These are phyloP conservation scores for Petunia axillaris DNA, from an alignment of 257 asterid genomes.

Conservation along the genomic window DNA sequence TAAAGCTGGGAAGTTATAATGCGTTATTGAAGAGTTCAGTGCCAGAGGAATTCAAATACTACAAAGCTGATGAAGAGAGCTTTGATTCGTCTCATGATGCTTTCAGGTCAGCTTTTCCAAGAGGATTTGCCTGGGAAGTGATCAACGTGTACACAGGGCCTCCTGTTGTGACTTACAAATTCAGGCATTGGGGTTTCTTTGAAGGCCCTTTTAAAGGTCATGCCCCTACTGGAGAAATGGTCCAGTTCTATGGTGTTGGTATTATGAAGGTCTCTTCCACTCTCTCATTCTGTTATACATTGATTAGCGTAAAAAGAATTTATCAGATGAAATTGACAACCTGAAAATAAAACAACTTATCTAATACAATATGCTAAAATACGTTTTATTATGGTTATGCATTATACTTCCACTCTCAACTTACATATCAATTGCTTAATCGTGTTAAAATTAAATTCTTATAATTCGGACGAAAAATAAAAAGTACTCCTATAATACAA, in stretches of 20 bases:
- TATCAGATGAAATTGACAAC: too few relatives aligned
- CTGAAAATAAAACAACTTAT: too few relatives aligned
- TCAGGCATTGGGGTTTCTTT: conserved; percentile 92
- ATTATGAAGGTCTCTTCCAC: conserved; percentile 56
- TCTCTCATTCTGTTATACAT: neutral
- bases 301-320: too few relatives aligned
- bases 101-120: conserved; percentile 71
- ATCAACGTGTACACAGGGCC: conserved; percentile 72
- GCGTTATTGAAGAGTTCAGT: conserved; percentile 78
- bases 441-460: too few relatives aligned
- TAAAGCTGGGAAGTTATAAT: conserved; percentile 74
- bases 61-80: conserved; percentile 83
- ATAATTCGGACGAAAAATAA: too few relatives aligned
- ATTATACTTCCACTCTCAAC: too few relatives aligned
- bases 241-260: conserved; percentile 69
- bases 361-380: too few relatives aligned
- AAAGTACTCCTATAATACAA: too few relatives aligned
- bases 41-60: conserved; percentile 72
- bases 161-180: conserved; percentile 71
- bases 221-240: conserved; percentile 73
- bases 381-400: too few relatives aligned
- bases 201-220: conserved; percentile 86
- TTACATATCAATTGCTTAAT: too few relatives aligned
- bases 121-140: conserved; percentile 95
- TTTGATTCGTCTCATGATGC: conserved; percentile 78